These are phyloP conservation scores for Saccharomycopsis guyanensis DNA, from an alignment of 805 yeast genomes.

Conservation along the genomic window DNA sequence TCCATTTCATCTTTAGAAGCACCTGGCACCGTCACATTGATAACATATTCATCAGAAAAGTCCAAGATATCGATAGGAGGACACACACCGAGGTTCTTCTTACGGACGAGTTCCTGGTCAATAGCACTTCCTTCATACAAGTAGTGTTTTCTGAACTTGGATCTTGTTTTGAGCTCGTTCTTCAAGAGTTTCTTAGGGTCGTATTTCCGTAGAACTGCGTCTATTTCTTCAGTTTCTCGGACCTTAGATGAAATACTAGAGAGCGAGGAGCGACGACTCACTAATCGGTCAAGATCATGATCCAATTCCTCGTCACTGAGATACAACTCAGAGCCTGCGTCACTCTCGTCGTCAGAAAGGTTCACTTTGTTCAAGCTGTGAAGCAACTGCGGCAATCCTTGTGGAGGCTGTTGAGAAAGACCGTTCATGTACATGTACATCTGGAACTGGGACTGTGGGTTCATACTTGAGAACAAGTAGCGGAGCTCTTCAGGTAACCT, in stretches of 20 bases:
- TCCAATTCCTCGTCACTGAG: conserved; percentile 12
- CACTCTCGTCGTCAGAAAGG: neutral
- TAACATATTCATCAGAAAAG: conserved; percentile 33
- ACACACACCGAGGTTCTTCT: conserved; percentile 10
- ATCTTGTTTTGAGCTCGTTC: conserved; percentile 6
- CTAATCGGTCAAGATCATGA: conserved; percentile 5
- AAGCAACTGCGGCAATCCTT: conserved; percentile 11
- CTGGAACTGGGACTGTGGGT: conserved; percentile 12
- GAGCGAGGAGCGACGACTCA: conserved; percentile 2
- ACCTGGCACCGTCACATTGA: conserved; percentile 22
- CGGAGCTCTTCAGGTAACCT: conserved; percentile 14
- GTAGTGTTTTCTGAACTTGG: conserved; percentile 11
- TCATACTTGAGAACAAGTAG: conserved; percentile 4
- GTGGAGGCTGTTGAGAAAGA: conserved; percentile 7
- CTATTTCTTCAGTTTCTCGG: conserved; percentile 2
- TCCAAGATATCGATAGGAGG: conserved; percentile 31
- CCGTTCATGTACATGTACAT: conserved; percentile 11
- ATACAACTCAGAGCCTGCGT: conserved; percentile 7
- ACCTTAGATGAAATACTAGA: neutral
- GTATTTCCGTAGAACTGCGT: conserved; percentile 1
- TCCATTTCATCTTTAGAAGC: conserved; percentile 14
- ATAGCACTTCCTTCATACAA: conserved; percentile 8
- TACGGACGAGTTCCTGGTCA: conserved; percentile 1
- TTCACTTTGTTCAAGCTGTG: neutral
- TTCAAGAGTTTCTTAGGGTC: conserved; percentile 2